Conservation (phyloP, 495 filamentous ascomycete genomes). For the Penicillium ucsense region DNA sequence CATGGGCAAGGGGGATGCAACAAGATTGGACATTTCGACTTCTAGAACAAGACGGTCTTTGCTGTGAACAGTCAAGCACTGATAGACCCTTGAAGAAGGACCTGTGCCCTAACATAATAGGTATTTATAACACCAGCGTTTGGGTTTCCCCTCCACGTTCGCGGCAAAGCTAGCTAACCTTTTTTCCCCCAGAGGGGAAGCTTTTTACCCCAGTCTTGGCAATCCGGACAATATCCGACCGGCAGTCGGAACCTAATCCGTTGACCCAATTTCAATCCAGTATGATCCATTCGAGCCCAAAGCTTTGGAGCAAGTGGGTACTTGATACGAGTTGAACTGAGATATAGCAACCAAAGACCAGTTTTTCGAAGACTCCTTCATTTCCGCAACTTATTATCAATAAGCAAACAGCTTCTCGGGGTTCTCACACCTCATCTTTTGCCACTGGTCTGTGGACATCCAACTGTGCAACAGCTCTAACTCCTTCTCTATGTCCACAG, state of each 20-base stretch:
- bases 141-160: background rate
- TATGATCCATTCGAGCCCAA: too few species aligned
- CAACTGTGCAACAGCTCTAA: constrained; percentile 2
- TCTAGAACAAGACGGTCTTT: background rate
- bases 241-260: too few species aligned
- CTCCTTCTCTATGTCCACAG: constrained; percentile 3
- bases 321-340: too few species aligned
- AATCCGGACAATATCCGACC: constrained; percentile 5
- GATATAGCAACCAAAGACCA: background rate
- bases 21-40: background rate
- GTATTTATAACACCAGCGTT: background rate
- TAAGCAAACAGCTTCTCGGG: constrained; percentile 4
- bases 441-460: constrained; percentile 6
- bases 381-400: background rate
- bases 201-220: constrained; percentile 3
- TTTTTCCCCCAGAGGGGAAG: background rate
- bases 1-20: constrained; percentile 1
- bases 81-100: background rate
- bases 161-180: background rate
- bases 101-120: background rate
- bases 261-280: too few species aligned
- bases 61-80: background rate
- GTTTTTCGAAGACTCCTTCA: background rate
- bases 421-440: constrained; percentile 8
- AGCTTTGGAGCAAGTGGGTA: too few species aligned